phyloP scores from a whole-genome alignment of 352 stramenopile species.

The Pythium utonaiense region DNA sequence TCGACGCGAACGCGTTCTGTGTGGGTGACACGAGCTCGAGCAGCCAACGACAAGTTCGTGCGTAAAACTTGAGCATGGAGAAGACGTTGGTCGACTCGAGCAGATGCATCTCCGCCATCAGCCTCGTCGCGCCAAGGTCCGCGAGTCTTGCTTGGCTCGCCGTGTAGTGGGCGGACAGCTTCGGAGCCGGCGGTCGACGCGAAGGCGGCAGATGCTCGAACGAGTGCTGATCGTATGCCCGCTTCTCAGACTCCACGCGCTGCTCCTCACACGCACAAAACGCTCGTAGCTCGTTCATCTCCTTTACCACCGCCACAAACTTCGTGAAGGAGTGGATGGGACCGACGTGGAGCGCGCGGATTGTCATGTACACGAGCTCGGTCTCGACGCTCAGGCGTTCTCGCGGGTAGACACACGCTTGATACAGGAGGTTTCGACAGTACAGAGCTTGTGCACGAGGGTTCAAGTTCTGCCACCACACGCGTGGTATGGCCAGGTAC shows the following conservation, averaged over 20 bases:
- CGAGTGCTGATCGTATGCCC: not conserved
- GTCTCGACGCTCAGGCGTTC: slow-evolving; percentile 45
- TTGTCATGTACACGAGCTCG: slow-evolving; percentile 60
- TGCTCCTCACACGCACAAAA: slow-evolving; percentile 68
- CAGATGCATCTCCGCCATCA: slow-evolving; percentile 58
- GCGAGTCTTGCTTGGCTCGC: slow-evolving; percentile 53
- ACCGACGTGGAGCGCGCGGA: slow-evolving; percentile 64
- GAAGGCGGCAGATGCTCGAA: not conserved
- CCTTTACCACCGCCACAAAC: slow-evolving; percentile 46
- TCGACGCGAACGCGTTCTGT: slow-evolving; percentile 40
- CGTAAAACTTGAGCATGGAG: slow-evolving; percentile 61
- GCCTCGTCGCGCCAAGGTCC: slow-evolving; percentile 41
- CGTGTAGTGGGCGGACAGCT: slow-evolving; percentile 55
- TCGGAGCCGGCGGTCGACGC: slow-evolving; percentile 17
- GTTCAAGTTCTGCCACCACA: slow-evolving; percentile 39
- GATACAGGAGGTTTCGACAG: slow-evolving; percentile 43
- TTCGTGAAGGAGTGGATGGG: slow-evolving; percentile 54
- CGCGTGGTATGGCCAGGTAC: slow-evolving; percentile 54
- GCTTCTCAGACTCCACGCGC: slow-evolving; percentile 34
- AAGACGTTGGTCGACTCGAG: slow-evolving; percentile 47
- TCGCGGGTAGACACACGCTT: slow-evolving; percentile 53
- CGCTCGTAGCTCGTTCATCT: slow-evolving; percentile 55
- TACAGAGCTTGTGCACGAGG: slow-evolving; percentile 25
- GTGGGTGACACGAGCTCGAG: slow-evolving; percentile 31
- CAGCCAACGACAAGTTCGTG: slow-evolving; percentile 49